Percentiles rank a stretch among this genome's conserved stretches.
Conservation (phyloP, 2,329 filamentous ascomycete genomes). For the Colletotrichum zoysiae region DNA sequence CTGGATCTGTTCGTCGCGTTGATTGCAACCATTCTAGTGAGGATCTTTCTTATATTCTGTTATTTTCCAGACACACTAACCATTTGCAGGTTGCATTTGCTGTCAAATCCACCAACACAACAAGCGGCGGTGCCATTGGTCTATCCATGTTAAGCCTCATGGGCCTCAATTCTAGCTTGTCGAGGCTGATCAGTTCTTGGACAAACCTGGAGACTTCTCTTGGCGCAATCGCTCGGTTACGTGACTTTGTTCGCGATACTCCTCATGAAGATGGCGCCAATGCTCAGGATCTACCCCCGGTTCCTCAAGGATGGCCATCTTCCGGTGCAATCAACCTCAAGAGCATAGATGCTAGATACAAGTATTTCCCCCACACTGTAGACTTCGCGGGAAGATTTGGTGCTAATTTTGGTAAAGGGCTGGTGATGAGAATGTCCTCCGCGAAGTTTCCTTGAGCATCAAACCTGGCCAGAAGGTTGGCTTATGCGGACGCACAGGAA, state of each 20-base stretch:
- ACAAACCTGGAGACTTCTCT: conserved; percentile 48
- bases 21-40: conserved; percentile 60
- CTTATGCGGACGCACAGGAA: conserved; percentile 52
- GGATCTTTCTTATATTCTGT: background rate
- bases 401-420: background rate
- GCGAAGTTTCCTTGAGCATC: conserved; percentile 47
- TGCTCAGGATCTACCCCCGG: conserved; percentile 39
- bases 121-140: conserved; percentile 40
- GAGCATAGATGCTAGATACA: conserved; percentile 50
- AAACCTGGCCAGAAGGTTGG: conserved; percentile 50
- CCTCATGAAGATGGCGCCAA: conserved; percentile 46
- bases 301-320: conserved; percentile 50
- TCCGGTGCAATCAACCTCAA: conserved; percentile 49
- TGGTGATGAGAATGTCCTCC: conserved; percentile 42
- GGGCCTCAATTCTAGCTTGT: conserved; percentile 49
- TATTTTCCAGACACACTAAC: background rate
- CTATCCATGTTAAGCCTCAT: conserved; percentile 49
- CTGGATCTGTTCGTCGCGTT: conserved; percentile 62
- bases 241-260: conserved; percentile 47
- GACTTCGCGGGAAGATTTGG: background rate
- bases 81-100: conserved; percentile 50
- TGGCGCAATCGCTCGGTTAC: conserved; percentile 47
- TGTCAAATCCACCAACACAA: conserved; percentile 45
- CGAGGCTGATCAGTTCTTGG: conserved; percentile 51
- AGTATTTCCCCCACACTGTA: conserved; percentile 27